phyloP scores from a whole-genome alignment of 1,284 basidiomycete species.

The Boletus sp. region DNA sequence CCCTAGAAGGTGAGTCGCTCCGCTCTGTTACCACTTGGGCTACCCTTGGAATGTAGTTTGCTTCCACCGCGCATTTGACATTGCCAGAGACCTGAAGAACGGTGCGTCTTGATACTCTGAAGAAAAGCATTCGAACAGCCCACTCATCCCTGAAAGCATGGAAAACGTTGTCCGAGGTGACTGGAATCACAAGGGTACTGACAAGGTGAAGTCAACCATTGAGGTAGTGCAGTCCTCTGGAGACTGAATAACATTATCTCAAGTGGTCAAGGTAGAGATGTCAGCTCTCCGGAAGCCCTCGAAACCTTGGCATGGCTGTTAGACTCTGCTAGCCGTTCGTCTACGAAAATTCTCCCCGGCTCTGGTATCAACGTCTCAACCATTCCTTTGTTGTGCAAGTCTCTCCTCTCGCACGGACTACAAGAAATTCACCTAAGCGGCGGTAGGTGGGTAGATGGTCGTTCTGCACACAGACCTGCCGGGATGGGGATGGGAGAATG shows the following conservation, averaged over 20 bases:
- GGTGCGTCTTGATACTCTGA: constrained; percentile 36
- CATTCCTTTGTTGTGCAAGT: constrained; percentile 42
- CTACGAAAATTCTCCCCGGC: constrained; percentile 60
- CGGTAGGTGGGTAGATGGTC: constrained; percentile 54
- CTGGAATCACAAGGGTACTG: constrained; percentile 66
- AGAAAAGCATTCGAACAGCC: not conserved
- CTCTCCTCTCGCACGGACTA: constrained; percentile 52
- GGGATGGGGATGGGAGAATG: constrained; percentile 75
- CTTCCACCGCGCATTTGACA: constrained; percentile 81
- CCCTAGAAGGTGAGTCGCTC: constrained; percentile 54
- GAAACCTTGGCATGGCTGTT: constrained; percentile 43
- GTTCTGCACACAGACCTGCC: constrained; percentile 47
- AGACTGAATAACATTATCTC: constrained; percentile 3
- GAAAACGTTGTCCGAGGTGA: constrained; percentile 48
- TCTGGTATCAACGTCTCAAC: constrained; percentile 64
- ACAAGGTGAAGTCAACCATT: constrained; percentile 51
- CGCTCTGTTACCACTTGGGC: not conserved
- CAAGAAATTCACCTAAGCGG: constrained; percentile 71
- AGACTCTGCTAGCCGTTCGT: constrained; percentile 26
- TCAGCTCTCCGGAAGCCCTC: constrained; percentile 37
- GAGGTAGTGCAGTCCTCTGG: not conserved
- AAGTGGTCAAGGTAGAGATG: constrained; percentile 52
- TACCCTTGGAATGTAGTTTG: constrained; percentile 48
- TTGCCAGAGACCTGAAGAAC: constrained; percentile 54
- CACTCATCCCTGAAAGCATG: constrained; percentile 42